phyloP scores from a whole-genome alignment of 768 basidiomycete genomes.

The Botryobasidium botryosum region DNA sequence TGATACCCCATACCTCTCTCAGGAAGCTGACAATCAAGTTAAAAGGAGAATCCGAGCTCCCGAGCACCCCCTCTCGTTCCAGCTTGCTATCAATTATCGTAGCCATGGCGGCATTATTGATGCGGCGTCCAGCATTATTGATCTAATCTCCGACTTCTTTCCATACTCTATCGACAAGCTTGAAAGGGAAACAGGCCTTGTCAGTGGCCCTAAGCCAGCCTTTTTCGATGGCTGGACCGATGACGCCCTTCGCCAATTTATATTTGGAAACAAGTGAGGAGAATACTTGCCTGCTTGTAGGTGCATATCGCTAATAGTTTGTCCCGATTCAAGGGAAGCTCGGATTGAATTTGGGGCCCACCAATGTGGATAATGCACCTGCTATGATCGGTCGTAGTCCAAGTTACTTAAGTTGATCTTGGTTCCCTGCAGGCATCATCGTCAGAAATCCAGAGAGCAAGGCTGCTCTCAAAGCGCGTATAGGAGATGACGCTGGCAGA shows the following conservation, averaged over 20 bases:
- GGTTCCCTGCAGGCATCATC: slow-evolving; percentile 34
- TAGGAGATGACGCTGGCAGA: too few species aligned
- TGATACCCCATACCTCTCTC: neutral
- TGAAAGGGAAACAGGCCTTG: slow-evolving; percentile 29
- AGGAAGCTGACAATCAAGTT: slow-evolving; percentile 5
- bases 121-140: slow-evolving; percentile 46
- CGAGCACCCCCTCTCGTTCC: slow-evolving; percentile 24
- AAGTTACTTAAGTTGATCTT: too few species aligned
- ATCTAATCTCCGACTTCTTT: slow-evolving; percentile 46
- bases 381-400: slow-evolving; percentile 57
- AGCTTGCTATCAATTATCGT: slow-evolving; percentile 47
- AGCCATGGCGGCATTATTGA: slow-evolving; percentile 62
- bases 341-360: slow-evolving; percentile 25
- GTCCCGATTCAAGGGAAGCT: neutral
- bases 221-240: slow-evolving; percentile 26
- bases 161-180: slow-evolving; percentile 45
- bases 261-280: too few species aligned
- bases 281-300: neutral
- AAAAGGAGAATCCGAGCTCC: slow-evolving; percentile 1
- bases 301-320: neutral
- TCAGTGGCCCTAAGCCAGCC: neutral
- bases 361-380: too few species aligned
- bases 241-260: too few species aligned
- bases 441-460: slow-evolving; percentile 44
- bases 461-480: too few species aligned